Base-by-base conservation (phyloP, 2,329 filamentous ascomycete genomes). In the Fusarium sulawesiense region DNA sequence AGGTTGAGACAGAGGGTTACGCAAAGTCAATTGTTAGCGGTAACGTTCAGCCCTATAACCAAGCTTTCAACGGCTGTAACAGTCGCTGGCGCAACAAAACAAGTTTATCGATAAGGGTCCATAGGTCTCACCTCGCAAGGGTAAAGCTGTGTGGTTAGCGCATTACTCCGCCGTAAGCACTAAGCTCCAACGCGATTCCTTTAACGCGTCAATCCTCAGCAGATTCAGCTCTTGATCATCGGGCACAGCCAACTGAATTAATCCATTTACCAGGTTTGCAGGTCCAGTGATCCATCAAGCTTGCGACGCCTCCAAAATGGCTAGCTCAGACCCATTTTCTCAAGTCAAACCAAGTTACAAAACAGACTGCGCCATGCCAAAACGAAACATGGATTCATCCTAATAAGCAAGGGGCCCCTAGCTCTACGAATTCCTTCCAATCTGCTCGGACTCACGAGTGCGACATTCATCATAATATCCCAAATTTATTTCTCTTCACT, bases 151-250 rank as follows among this genome's bases (percentile, higher is more conserved):
- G 44, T 49, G 44, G 42, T 53, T 53, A 53, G 32, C 7, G 49
- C 34, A 21, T 30, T 50, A 20, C 34, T 56, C 37, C 37, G 11
- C 13, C 11, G 45, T 66, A 59, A 66, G 63, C 63, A 48, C 63
- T 66, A 66, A 41, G 7, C 59, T 47, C 27, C 16, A 53, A 29
- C 18, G 32, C 40, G 37, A 25, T 14, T 59, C 40, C 32, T 41
- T 23, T 4, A 46, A 54, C 42, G 30, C 40, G 23, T 40, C 50
- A 60, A 47, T 29, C 32, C 21, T 40, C 20, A 16, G 13, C 16
- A 46, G 16, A 29, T 40, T 27, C 48, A 45, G 40, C 41, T 55
- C 4, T 32, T 12, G 20, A 42, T 32, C 40, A 18, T 30, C 25
- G 14, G 49, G 49, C 37, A 37, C 42, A 25, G 30, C 30, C 29